Evolutionary conservation across 345 rosid genomes (phyloP).

Genomic region (Populus alba): DNA sequence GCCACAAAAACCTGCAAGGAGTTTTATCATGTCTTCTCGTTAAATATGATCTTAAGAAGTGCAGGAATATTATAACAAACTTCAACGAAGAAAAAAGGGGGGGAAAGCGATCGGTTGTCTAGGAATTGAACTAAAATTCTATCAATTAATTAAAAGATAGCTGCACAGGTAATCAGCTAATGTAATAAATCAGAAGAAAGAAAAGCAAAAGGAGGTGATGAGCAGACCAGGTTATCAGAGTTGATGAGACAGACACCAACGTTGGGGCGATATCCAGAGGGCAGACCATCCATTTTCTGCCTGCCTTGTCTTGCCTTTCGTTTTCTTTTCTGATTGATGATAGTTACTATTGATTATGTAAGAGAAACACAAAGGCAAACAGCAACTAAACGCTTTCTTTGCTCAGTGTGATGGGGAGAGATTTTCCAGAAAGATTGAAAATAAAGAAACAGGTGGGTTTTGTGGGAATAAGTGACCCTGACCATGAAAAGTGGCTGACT

Average conservation of each 20-base stretch:
- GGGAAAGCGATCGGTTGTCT: not conserved
- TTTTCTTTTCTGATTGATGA: not conserved
- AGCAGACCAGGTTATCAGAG: constrained; percentile 68
- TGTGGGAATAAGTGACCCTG: constrained; percentile 45
- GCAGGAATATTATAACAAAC: not conserved
- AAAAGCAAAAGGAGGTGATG: not conserved
- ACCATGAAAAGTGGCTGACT: constrained; percentile 28
- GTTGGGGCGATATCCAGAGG: constrained; percentile 95
- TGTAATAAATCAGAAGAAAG: not conserved
- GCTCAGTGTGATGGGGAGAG: not conserved
- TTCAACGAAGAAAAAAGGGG: not conserved
- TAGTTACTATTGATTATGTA: not conserved
- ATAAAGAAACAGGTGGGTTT: not conserved
- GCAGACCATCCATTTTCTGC: constrained; percentile 70
- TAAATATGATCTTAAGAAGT: not conserved
- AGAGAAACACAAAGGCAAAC: not conserved
- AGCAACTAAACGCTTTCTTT: not conserved
- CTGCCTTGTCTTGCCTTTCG: not conserved
- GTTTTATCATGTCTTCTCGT: not conserved
- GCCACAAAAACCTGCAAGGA: constrained; percentile 79
- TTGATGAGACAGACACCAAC: constrained; percentile 96
- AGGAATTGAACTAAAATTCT: not conserved
- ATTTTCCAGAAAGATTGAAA: no score
- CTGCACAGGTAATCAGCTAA: not conserved
- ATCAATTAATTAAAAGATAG: not conserved